A percentile compares a stretch with the other conserved stretches of the same genome.
phyloP scores from a whole-genome alignment of 768 basidiomycete genomes.

The Holtermannia corniformis region DNA sequence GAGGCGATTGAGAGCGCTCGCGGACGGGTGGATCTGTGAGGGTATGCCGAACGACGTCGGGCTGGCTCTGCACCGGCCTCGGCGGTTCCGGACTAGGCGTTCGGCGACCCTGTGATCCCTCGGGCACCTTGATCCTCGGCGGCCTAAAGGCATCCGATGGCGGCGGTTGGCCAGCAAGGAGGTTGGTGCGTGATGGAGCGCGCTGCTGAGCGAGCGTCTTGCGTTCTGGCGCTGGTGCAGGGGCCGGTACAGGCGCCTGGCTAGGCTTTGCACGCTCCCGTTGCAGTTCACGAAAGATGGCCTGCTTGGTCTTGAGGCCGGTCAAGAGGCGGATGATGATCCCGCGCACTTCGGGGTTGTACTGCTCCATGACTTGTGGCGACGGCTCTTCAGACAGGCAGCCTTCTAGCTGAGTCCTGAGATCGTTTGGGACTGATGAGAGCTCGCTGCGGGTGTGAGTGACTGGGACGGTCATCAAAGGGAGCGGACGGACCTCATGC shows the following conservation, averaged over 20 bases:
- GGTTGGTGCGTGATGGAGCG: neutral
- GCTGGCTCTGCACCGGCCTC: no score
- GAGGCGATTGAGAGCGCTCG: neutral
- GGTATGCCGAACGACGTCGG: conserved; percentile 4
- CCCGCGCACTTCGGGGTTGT: conserved; percentile 78
- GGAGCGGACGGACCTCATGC: conserved; percentile 65
- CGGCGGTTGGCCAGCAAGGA: conserved; percentile 29
- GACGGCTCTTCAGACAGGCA: conserved; percentile 86
- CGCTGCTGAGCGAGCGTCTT: conserved; percentile 7
- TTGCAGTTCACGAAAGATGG: conserved; percentile 24
- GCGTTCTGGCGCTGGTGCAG: conserved; percentile 20
- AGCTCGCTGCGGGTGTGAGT: conserved; percentile 57
- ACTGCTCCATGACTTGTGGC: conserved; percentile 71
- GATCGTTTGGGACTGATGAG: conserved; percentile 72
- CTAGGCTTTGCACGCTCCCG: neutral
- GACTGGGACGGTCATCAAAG: conserved; percentile 8
- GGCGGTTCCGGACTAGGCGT: neutral
- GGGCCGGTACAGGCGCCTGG: conserved; percentile 10
- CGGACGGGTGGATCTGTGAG: conserved; percentile 2
- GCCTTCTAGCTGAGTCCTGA: conserved; percentile 77
- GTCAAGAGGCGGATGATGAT: conserved; percentile 90
- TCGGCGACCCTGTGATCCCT: neutral
- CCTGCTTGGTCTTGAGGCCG: conserved; percentile 86
- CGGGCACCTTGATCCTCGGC: conserved; percentile 20
- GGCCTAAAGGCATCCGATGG: conserved; percentile 43